Conservation (phyloP, 148 eudicot species). For the Suaeda aralocaspica region DNA sequence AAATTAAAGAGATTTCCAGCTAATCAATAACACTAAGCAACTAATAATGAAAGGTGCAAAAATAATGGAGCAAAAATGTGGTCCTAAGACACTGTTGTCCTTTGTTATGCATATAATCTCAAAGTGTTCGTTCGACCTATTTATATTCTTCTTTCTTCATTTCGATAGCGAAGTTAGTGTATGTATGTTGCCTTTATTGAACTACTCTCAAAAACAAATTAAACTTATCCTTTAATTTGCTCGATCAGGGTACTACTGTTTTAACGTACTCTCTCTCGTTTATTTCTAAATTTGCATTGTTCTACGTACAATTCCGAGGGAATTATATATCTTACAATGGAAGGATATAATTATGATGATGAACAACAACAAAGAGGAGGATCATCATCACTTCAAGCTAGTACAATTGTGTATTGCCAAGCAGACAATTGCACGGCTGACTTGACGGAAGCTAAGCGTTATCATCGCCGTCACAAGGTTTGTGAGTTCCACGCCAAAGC, state of each 20-base stretch:
- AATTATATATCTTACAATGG: slow-evolving; percentile 13
- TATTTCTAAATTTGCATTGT: neutral
- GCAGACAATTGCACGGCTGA: slow-evolving; percentile 60
- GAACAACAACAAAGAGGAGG: slow-evolving; percentile 8
- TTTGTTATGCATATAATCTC: slow-evolving; percentile 10
- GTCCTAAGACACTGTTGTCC: slow-evolving; percentile 32
- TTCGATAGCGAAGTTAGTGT: neutral
- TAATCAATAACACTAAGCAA: slow-evolving; percentile 24
- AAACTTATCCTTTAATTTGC: neutral
- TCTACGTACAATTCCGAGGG: too few relatives aligned
- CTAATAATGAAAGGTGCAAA: slow-evolving; percentile 26
- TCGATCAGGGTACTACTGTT: too few relatives aligned
- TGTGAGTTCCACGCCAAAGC: slow-evolving; percentile 78
- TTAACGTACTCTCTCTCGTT: neutral
- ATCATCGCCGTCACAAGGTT: slow-evolving; percentile 83
- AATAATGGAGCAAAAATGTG: slow-evolving; percentile 30
- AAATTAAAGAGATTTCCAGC: slow-evolving; percentile 5
- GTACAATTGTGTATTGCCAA: slow-evolving; percentile 43
- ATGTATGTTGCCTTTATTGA: slow-evolving; percentile 5
- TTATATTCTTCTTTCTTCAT: slow-evolving; percentile 16
- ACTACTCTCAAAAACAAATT: slow-evolving; percentile 12
- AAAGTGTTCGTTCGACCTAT: slow-evolving; percentile 7
- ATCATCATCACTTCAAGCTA: neutral
- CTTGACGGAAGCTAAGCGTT: slow-evolving; percentile 58
- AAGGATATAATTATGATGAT: slow-evolving; percentile 18